Evolutionary conservation across 352 stramenopile genomes (phyloP).

Genomic region (Phytophthora idaei): DNA sequence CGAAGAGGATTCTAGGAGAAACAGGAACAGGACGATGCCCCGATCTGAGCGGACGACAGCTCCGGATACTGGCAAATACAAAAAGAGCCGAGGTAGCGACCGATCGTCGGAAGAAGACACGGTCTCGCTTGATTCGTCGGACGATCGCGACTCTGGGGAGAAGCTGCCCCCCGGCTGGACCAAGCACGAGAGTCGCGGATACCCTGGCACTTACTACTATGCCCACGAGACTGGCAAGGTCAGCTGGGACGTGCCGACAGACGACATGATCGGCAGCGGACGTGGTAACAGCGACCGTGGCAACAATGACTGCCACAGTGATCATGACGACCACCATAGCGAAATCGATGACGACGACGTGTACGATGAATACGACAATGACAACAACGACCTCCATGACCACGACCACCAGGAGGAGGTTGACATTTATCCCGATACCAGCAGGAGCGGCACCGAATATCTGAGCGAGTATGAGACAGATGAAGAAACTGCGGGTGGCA

Average conservation of each 20-base stretch:
- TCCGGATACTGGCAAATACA: constrained; percentile 23
- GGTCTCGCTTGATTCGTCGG: constrained; percentile 42
- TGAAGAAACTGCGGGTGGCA: constrained; percentile 36
- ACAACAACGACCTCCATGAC: constrained; percentile 17
- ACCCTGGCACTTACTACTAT: constrained; percentile 71
- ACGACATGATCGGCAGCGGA: constrained; percentile 27
- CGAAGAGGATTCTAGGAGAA: constrained; percentile 19
- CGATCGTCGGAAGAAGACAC: constrained; percentile 60
- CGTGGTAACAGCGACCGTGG: constrained; percentile 8
- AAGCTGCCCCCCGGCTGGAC: constrained; percentile 60
- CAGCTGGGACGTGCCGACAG: constrained; percentile 67
- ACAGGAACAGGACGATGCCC: constrained; percentile 12
- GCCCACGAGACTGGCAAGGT: constrained; percentile 65
- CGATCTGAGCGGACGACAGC: constrained; percentile 13
- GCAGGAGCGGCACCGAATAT: constrained; percentile 29
- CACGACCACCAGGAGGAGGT: constrained; percentile 10
- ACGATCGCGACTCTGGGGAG: constrained; percentile 40
- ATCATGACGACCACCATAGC: constrained; percentile 29
- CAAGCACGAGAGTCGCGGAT: constrained; percentile 67
- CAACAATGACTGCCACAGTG: constrained; percentile 9
- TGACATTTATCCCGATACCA: constrained; percentile 27
- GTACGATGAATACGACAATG: constrained; percentile 22
- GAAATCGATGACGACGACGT: constrained; percentile 26
- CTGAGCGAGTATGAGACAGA: constrained; percentile 39
- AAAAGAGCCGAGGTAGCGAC: constrained; percentile 47